These are phyloP conservation scores for Suhomyces pyralidae DNA, from an alignment of 805 yeast species.

Conservation along the genomic window DNA sequence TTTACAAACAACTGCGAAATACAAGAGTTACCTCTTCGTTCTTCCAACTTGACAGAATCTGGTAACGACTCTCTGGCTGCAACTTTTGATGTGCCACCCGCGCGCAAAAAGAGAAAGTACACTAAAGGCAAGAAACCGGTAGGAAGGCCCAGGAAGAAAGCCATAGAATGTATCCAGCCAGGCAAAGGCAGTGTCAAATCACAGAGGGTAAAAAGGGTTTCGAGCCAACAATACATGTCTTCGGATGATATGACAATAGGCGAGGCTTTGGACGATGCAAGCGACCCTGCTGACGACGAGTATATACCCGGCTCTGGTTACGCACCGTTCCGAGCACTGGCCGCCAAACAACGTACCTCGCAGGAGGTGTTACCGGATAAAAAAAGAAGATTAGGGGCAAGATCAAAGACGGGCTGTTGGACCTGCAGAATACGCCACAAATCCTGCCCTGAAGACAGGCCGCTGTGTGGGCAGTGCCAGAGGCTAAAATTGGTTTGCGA, in stretches of 20 bases:
- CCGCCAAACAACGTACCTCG: not conserved
- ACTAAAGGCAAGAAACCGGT: not conserved
- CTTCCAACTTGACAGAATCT: not conserved
- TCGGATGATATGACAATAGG: not conserved
- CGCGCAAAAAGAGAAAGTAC: not conserved
- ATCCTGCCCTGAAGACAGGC: constrained; percentile 66
- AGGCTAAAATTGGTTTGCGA: constrained; percentile 58
- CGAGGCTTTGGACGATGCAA: not conserved
- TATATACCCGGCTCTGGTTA: not conserved
- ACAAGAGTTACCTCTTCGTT: not conserved
- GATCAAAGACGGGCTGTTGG: constrained; percentile 72
- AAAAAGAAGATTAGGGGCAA: constrained; percentile 17
- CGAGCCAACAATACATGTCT: not conserved
- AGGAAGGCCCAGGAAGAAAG: constrained; percentile 1
- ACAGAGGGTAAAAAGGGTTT: not conserved
- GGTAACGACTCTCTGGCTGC: not conserved
- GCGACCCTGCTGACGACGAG: not conserved
- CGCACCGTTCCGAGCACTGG: not conserved
- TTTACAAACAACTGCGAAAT: not conserved
- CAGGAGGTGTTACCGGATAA: constrained; percentile 4
- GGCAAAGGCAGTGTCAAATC: not conserved
- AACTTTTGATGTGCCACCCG: not conserved
- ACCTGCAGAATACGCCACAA: constrained; percentile 72
- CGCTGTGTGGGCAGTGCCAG: constrained; percentile 56
- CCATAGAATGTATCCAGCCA: not conserved